A percentile compares a stretch with the other conserved stretches of the same genome.
These are phyloP conservation scores for Penicillium goetzii DNA, from an alignment of 495 filamentous ascomycete species.

Conservation along the genomic window DNA sequence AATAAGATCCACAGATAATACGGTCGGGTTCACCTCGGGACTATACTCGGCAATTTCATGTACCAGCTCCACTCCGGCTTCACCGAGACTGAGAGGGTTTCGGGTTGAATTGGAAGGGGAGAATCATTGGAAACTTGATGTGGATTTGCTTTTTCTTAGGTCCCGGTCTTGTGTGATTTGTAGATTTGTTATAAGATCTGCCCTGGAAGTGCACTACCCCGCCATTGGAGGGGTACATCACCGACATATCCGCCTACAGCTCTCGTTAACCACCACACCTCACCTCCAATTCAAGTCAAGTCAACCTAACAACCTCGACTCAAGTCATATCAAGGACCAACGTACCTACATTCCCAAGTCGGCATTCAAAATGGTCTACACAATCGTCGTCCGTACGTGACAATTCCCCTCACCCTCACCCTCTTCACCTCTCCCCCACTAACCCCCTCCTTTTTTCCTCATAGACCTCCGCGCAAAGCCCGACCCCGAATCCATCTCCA, in stretches of 20 bases:
- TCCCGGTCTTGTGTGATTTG: no score
- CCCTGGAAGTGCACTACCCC: conserved; percentile 12
- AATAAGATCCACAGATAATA: conserved; percentile 14
- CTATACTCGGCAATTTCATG: conserved; percentile 18
- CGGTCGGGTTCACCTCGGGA: conserved; percentile 26
- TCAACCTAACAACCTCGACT: neutral
- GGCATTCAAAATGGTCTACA: conserved; percentile 51
- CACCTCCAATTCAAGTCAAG: neutral
- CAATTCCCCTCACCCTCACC: neutral
- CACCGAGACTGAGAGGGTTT: conserved; percentile 23
- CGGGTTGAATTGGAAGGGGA: neutral
- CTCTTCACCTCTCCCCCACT: neutral
- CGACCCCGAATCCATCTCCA: conserved; percentile 59
- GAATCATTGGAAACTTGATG: neutral
- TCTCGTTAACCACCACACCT: neutral
- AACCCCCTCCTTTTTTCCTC: neutral
- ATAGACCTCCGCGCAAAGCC: conserved; percentile 66
- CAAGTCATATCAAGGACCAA: neutral
- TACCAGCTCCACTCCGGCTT: conserved; percentile 16
- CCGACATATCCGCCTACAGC: neutral
- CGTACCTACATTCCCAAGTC: neutral
- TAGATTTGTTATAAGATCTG: neutral
- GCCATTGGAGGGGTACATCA: conserved; percentile 11
- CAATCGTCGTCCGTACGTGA: conserved; percentile 57
- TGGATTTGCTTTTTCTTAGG: neutral